Evolutionary conservation across 2,329 filamentous ascomycete species (phyloP), one percentile per base, ranked within the genome.

Genomic region (Phyllosticta citriasiana): DNA sequence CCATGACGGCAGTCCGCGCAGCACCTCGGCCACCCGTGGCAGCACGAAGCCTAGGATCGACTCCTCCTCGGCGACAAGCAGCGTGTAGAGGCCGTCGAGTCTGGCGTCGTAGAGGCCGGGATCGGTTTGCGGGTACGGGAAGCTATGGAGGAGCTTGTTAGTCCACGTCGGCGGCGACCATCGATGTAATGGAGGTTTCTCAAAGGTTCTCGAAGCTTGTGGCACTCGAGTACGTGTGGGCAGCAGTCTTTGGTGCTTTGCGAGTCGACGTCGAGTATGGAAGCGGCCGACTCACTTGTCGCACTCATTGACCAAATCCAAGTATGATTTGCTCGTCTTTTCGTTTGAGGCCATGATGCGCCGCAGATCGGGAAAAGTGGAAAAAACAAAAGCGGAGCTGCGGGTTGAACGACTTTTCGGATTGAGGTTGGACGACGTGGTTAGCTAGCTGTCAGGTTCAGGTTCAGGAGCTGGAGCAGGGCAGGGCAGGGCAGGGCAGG

Each of bases 101-200:
- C 82, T 75, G 53, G 77, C 73, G 53, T 80, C 75, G 72, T 87
- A 84, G 57, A 78, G 77, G 62, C 80, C 71, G 9, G 83, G 80
- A 65, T 86, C 78, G 60, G 78, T 79, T 61, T 87, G 80, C 61
- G 82, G 80, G 74, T 95, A 90, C 1, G 91, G 91, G 69, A 96
- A 96, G 69, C 89, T 93, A 68, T 4, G 35, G 58, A 35, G 33
- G 25, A 27, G 40, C n/a, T 56, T 19, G 54, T 35, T 40, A 56
- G 53, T 6, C 14, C 40, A 47, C n/a, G 40, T n/a, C n/a, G 26
- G 57, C 9, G n/a, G 24, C 9, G 35, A 51, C 53, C 16, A n/a
- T 47, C 16, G 40, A 19, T n/a, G 14, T 40, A 40, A 40, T 40
- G 10, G 33, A 40, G 10, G 10, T 9, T 40, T 9, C 3, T 12